phyloP scores from a whole-genome alignment of 495 filamentous ascomycete genomes.

The Haplographium delicatum region DNA sequence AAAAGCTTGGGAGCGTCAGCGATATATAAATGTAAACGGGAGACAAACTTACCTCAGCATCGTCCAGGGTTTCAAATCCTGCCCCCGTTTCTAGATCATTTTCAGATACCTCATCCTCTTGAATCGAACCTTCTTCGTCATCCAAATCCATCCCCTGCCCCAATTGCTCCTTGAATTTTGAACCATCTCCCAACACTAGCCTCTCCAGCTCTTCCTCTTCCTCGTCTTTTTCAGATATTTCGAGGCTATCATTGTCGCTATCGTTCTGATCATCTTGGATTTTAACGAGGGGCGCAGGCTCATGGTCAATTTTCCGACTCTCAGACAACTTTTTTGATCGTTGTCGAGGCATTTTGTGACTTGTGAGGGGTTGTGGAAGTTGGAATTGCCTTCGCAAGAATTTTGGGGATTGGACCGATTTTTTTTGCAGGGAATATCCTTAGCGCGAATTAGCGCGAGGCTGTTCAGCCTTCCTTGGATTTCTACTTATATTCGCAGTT shows the following conservation, averaged over 20 bases:
- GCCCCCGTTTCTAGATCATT: conserved; percentile 20
- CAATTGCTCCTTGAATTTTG: conserved; percentile 70
- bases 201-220: conserved; percentile 79
- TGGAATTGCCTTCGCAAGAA: background rate
- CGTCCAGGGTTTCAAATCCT: conserved; percentile 47
- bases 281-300: conserved; percentile 29
- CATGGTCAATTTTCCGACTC: conserved; percentile 32
- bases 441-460: background rate
- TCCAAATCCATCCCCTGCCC: conserved; percentile 31
- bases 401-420: background rate
- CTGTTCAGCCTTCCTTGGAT: too few relatives aligned
- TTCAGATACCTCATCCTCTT: conserved; percentile 7
- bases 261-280: conserved; percentile 15
- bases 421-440: conserved; percentile 15
- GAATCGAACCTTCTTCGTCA: background rate
- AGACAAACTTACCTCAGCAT: conserved; percentile 53
- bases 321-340: conserved; percentile 38
- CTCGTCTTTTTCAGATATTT: conserved; percentile 59
- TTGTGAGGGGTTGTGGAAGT: background rate
- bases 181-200: conserved; percentile 78
- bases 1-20: conserved; percentile 51
- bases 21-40: conserved; percentile 8
- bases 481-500: too few relatives aligned
- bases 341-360: conserved; percentile 34
- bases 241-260: conserved; percentile 35